A percentile compares a stretch with the other conserved stretches of the same genome.
These are phyloP conservation scores for Trichoderma gamsii DNA, from an alignment of 495 filamentous ascomycete species.

Conservation along the genomic window DNA sequence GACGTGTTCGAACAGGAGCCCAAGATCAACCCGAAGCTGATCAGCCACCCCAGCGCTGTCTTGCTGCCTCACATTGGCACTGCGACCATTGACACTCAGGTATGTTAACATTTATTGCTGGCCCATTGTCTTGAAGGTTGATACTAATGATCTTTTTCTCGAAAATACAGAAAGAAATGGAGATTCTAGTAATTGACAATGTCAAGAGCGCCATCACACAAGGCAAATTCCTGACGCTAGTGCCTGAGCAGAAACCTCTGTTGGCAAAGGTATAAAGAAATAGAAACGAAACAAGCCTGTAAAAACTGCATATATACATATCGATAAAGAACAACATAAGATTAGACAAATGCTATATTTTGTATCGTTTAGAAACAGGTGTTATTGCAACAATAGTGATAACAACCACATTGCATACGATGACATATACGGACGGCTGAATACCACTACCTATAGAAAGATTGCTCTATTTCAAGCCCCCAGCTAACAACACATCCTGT, in stretches of 20 bases:
- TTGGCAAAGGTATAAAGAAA: not conserved
- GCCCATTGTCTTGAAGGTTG: not conserved
- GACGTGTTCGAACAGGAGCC: slow-evolving; percentile 66
- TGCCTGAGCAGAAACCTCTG: slow-evolving; percentile 6
- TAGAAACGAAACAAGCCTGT: not conserved
- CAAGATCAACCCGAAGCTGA: slow-evolving; percentile 40
- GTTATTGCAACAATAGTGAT: not conserved
- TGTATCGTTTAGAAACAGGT: not conserved
- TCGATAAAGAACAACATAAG: not conserved
- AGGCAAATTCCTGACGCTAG: slow-evolving; percentile 5
- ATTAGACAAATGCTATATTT: not conserved
- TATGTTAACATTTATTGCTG: not conserved
- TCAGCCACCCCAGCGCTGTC: slow-evolving; percentile 17
- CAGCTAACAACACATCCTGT: slow-evolving; percentile 9
- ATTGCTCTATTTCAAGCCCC: not conserved
- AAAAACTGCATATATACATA: not conserved
- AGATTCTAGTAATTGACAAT: slow-evolving; percentile 16
- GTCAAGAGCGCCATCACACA: slow-evolving; percentile 9
- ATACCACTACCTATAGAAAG: not conserved
- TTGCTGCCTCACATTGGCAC: slow-evolving; percentile 19
- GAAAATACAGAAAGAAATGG: slow-evolving; percentile 9
- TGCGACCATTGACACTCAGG: slow-evolving; percentile 10
- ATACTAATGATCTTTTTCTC: not conserved
- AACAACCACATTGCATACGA: no score
- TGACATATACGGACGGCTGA: no score